Percentiles rank a stretch among this genome's conserved stretches.
Evolutionary conservation across 139 green algal species (phyloP).

Genomic region (Asterochloris sp.): DNA sequence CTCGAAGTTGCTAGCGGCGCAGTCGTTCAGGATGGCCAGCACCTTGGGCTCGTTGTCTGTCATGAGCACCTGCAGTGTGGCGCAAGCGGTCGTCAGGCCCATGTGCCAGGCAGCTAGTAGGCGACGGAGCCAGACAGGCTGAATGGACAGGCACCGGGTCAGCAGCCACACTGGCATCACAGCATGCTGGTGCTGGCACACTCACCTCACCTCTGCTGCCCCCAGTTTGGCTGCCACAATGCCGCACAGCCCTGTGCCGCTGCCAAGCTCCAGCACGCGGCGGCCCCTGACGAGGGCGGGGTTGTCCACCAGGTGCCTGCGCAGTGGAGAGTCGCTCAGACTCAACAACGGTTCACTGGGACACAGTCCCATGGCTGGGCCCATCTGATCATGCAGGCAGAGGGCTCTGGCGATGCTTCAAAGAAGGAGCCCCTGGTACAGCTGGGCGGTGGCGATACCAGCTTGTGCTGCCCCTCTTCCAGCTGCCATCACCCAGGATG

Average conservation of each 20-base stretch:
- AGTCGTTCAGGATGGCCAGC: slow-evolving; percentile 59
- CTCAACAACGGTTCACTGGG: no score
- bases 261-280: slow-evolving; percentile 76
- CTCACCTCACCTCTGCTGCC: slow-evolving; percentile 34
- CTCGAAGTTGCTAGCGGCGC: slow-evolving; percentile 13
- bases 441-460: no score
- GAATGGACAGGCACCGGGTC: no score
- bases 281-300: slow-evolving; percentile 40
- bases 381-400: no score
- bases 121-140: no score
- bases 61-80: slow-evolving; percentile 47
- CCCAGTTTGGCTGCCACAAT: slow-evolving; percentile 71
- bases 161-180: no score
- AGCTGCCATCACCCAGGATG: no score
- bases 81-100: neutral
- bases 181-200: no score
- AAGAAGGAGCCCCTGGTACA: no score
- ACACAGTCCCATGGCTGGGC: neutral
- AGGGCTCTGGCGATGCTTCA: no score
- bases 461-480: no score
- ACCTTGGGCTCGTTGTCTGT: slow-evolving; percentile 66
- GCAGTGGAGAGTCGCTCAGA: neutral
- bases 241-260: slow-evolving; percentile 69
- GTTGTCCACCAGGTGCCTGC: slow-evolving; percentile 47
- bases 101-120: no score